These are phyloP conservation scores for Hibiscus syriacus DNA, from an alignment of 345 rosid genomes.

Conservation along the genomic window DNA sequence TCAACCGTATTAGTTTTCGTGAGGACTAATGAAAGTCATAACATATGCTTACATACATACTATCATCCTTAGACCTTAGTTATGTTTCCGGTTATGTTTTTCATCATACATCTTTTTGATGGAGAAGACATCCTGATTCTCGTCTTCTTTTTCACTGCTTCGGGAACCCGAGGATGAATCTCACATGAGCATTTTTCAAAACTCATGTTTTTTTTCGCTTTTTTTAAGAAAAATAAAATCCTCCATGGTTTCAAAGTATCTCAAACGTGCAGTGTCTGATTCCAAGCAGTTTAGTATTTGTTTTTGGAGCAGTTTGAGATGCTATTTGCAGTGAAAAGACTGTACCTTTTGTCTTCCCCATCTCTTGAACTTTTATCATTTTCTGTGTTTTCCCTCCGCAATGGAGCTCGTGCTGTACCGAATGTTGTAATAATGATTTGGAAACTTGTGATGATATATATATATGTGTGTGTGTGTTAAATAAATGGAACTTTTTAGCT, in stretches of 20 bases:
- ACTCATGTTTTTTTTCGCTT: too few relatives aligned
- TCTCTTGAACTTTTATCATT: background rate
- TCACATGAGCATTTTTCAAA: too few relatives aligned
- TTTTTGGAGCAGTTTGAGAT: background rate
- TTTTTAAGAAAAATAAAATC: too few relatives aligned
- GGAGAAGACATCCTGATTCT: slow-evolving; percentile 6
- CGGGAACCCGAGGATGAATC: too few relatives aligned
- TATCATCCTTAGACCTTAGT: background rate
- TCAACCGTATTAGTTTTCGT: slow-evolving; percentile 24
- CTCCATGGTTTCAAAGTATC: slow-evolving; percentile 18
- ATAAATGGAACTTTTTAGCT: too few relatives aligned
- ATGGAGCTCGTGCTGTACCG: slow-evolving; percentile 23
- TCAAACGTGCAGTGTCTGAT: slow-evolving; percentile 23
- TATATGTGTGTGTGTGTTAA: too few relatives aligned
- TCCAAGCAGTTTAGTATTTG: slow-evolving; percentile 5
- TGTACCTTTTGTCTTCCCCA: slow-evolving; percentile 24
- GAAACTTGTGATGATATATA: background rate
- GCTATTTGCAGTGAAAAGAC: background rate
- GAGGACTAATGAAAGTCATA: slow-evolving; percentile 23
- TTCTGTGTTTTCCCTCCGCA: slow-evolving; percentile 10
- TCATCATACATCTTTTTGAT: slow-evolving; percentile 6
- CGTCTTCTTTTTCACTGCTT: slow-evolving; percentile 2
- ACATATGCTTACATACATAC: background rate
- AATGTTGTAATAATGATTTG: background rate
- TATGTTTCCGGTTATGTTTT: background rate